Evolutionary conservation across 176 grass and related monocot species (phyloP).

Genomic region (Cenchrus fungigraminus): DNA sequence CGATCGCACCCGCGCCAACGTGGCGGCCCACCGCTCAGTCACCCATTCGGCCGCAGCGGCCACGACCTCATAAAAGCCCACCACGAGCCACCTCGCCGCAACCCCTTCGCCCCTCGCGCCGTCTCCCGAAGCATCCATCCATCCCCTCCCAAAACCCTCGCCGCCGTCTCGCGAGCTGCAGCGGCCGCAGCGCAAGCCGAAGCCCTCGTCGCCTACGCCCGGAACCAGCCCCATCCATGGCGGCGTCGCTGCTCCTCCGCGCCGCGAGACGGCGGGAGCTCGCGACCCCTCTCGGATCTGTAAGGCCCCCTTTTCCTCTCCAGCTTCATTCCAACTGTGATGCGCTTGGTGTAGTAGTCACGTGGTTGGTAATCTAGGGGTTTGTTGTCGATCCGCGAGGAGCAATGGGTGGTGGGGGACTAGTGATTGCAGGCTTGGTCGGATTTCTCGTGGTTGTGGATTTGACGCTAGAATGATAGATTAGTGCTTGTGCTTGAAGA

Average conservation of each 20-base stretch:
- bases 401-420: background rate
- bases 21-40: conserved; percentile 24
- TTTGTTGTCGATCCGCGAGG: background rate
- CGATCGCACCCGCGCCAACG: background rate
- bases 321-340: background rate
- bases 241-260: conserved; percentile 63
- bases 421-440: background rate
- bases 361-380: background rate
- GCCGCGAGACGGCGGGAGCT: conserved; percentile 61
- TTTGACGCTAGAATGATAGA: background rate
- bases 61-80: conserved; percentile 15
- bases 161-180: background rate
- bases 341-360: background rate
- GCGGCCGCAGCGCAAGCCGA: conserved; percentile 30
- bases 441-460: background rate
- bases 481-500: background rate
- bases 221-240: conserved; percentile 45
- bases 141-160: conserved; percentile 39
- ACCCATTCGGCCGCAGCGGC: conserved; percentile 2
- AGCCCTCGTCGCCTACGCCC: conserved; percentile 8
- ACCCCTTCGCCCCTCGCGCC: background rate
- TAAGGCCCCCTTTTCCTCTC: conserved; percentile 5
- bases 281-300: conserved; percentile 64
- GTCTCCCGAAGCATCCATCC: conserved; percentile 30
- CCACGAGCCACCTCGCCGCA: background rate